phyloP scores from a whole-genome alignment of 2,329 filamentous ascomycete genomes.

The Talaromyces sp. region DNA sequence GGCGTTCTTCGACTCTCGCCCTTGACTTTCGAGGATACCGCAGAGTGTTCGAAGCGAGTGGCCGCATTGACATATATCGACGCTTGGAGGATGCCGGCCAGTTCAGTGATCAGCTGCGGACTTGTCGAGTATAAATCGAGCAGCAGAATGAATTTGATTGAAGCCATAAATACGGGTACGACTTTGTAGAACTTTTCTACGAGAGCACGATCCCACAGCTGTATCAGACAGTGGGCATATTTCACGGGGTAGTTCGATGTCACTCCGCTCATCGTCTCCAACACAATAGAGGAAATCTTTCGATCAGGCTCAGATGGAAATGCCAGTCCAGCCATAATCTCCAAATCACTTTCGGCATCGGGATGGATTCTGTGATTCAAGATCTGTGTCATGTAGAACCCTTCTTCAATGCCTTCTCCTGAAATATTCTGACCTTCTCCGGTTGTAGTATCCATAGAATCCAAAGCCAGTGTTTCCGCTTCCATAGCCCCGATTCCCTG shows the following conservation, averaged over 20 bases:
- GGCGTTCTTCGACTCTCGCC: conserved; percentile 43
- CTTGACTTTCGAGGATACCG: conserved; percentile 41
- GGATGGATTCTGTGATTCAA: conserved; percentile 55
- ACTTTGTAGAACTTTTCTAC: conserved; percentile 53
- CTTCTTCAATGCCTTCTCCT: conserved; percentile 28
- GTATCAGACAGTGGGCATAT: conserved; percentile 51
- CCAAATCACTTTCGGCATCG: conserved; percentile 52
- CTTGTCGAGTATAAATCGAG: conserved; percentile 39
- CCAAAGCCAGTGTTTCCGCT: conserved; percentile 23
- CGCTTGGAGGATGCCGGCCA: conserved; percentile 44
- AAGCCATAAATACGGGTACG: conserved; percentile 43
- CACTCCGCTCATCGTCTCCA: conserved; percentile 50
- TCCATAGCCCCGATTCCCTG: conserved; percentile 25
- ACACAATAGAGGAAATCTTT: conserved; percentile 54
- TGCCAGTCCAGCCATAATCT: conserved; percentile 51
- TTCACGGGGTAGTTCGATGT: conserved; percentile 49
- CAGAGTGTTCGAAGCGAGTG: conserved; percentile 49
- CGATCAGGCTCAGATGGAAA: conserved; percentile 54
- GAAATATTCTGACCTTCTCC: neutral
- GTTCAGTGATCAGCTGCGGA: conserved; percentile 36
- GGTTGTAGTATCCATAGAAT: conserved; percentile 22
- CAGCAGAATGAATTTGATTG: conserved; percentile 42
- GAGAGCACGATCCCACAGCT: conserved; percentile 57
- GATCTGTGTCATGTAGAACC: conserved; percentile 53
- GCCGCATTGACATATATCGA: conserved; percentile 56